Evolutionary conservation across 83 land plant genomes (phyloP).

Genomic region (Picea abies): DNA sequence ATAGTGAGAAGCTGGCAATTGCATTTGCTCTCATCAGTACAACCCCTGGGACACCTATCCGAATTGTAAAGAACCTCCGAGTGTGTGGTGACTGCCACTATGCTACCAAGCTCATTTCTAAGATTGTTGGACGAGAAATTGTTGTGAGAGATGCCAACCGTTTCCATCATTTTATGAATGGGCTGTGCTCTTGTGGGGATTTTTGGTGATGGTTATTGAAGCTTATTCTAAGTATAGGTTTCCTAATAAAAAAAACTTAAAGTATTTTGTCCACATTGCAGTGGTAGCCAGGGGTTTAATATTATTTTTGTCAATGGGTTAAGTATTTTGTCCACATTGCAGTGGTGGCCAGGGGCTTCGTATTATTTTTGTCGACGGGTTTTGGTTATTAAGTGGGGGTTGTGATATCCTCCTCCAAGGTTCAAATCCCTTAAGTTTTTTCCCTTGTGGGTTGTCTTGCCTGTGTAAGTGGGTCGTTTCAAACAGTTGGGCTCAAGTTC

Average conservation of each 20-base stretch:
- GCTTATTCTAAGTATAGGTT: background rate
- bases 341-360: background rate
- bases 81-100: slow-evolving; percentile 13
- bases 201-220: slow-evolving; percentile 3
- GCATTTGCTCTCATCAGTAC: slow-evolving; percentile 11
- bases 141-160: slow-evolving; percentile 6
- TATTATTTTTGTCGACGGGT: too few relatives aligned
- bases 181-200: slow-evolving; percentile 7
- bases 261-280: background rate
- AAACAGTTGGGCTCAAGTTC: too few relatives aligned
- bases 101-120: slow-evolving; percentile 9
- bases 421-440: too few relatives aligned
- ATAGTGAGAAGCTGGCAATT: slow-evolving; percentile 6
- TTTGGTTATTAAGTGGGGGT: too few relatives aligned
- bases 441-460: too few relatives aligned
- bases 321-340: background rate
- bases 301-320: too few relatives aligned
- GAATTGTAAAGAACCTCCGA: slow-evolving; percentile 5
- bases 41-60: slow-evolving; percentile 4
- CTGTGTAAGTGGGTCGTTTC: too few relatives aligned
- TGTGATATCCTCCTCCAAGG: too few relatives aligned
- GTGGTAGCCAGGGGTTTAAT: background rate
- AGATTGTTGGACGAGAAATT: slow-evolving; percentile 11
- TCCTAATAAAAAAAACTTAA: too few relatives aligned
- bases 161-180: slow-evolving; percentile 12